Evolutionary conservation across 2,329 filamentous ascomycete genomes (phyloP), one percentile per base, ranked within the genome.

Genomic region (Monosporascus sp.): DNA sequence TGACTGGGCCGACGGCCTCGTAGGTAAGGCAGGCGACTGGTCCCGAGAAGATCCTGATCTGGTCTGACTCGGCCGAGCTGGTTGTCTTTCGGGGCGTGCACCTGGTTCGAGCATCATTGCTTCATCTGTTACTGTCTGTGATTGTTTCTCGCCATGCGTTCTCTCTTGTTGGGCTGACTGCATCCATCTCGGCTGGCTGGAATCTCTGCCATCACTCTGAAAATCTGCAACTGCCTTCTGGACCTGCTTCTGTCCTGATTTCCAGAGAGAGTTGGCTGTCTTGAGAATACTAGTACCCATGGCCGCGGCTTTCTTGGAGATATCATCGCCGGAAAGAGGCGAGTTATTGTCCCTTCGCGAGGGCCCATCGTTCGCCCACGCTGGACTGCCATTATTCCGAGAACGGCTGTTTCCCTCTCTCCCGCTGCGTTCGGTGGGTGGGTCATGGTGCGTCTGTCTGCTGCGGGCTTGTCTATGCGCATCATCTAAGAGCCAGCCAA

Each of bases 161-260:
- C 70, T 72, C 2, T 78, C 74, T 52, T 76, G 72, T 44, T 82
- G 79, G 3, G 84, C 80, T 53, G 92, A 88, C 62, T 88, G 85
- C 93, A 99, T 96, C 94, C 94, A 99, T 66, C 90, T 94, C 0
- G 94, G 94, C 66, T 96, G 89, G 64, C 70, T 89, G 2, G 88
- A 79, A 65, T 96, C 91, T 26, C 78, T 76, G n/a, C 85, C 87
- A 43, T 80, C 79, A 58, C 82, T 78, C 60, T 87, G 82, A 55
- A 97, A 88, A 17, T 99, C 94, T 8, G 91, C 86, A 37, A 97
- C 89, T 5, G 91, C 93, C 70, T 94, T 91, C 64, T 96, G 91
- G 54, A 97, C 82, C 68, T 90, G 92, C 72, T 96, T 99, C 66
- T 92, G 90, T 0, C 93, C 86, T 3, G 88, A 89, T 68, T 96